These are phyloP conservation scores for Saccharomycopsis javanensis DNA, from an alignment of 805 yeast species.

Conservation along the genomic window DNA sequence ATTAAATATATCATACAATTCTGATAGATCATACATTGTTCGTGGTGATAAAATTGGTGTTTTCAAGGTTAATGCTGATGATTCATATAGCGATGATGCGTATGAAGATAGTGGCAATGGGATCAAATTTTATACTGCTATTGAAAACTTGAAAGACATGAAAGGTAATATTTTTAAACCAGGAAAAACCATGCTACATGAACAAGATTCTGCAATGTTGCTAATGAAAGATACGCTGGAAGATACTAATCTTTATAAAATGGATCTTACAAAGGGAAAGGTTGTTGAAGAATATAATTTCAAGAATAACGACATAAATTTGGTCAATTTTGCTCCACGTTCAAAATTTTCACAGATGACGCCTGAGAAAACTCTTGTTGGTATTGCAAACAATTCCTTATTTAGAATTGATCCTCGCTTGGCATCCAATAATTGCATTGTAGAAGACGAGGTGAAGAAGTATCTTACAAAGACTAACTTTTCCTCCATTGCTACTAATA, in stretches of 20 bases:
- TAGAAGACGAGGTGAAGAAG: conserved; percentile 41
- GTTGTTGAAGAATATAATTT: conserved; percentile 82
- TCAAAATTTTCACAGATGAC: conserved; percentile 66
- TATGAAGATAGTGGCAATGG: conserved; percentile 32
- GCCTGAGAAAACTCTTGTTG: conserved; percentile 63
- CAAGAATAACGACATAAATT: conserved; percentile 33
- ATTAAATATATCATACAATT: conserved; percentile 59
- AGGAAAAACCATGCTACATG: conserved; percentile 62
- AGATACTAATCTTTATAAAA: conserved; percentile 42
- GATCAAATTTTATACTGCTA: conserved; percentile 58
- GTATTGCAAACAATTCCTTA: conserved; percentile 53
- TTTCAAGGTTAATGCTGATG: conserved; percentile 42
- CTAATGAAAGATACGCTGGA: conserved; percentile 42
- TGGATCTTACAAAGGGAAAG: conserved; percentile 75
- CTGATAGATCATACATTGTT: conserved; percentile 68
- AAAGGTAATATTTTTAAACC: conserved; percentile 45
- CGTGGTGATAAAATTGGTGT: conserved; percentile 77
- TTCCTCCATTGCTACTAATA: conserved; percentile 60
- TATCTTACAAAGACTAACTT: conserved; percentile 50
- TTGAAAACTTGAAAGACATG: conserved; percentile 45
- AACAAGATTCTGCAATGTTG: conserved; percentile 59
- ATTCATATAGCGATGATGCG: conserved; percentile 29
- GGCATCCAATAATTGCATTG: conserved; percentile 42
- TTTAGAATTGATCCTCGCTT: conserved; percentile 79
- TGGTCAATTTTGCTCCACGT: conserved; percentile 58